Conservation (phyloP, 2,329 filamentous ascomycete species). For the Alternaria rosae region DNA sequence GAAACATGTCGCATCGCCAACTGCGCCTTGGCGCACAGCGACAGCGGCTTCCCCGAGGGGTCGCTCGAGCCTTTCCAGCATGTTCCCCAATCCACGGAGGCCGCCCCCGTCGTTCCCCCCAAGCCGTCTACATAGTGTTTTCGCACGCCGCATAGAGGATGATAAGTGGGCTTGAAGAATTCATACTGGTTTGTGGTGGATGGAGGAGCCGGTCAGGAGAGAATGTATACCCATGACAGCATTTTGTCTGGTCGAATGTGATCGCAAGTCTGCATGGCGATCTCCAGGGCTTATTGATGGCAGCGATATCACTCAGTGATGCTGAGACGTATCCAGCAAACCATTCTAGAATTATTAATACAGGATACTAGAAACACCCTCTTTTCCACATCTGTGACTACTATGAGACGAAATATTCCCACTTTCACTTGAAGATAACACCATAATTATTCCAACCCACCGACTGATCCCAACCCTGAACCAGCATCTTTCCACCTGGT, state of each 20-base stretch:
- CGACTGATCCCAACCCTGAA: not conserved
- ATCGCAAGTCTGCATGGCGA: not conserved
- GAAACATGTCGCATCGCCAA: too few species aligned
- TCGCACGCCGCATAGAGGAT: too few species aligned
- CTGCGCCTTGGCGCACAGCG: too few species aligned
- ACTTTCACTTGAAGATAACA: not conserved
- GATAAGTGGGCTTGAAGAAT: not conserved
- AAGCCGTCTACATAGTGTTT: not conserved
- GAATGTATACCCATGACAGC: not conserved
- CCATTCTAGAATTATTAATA: not conserved
- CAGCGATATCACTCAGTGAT: not conserved
- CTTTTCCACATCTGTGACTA: too few species aligned
- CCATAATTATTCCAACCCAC: not conserved
- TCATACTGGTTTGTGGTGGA: not conserved
- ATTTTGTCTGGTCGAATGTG: fast-evolving
- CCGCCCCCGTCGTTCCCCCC: too few species aligned
- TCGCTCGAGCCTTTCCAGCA: too few species aligned
- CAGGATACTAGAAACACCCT: not conserved
- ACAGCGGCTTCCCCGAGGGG: too few species aligned
- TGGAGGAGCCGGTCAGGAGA: not conserved
- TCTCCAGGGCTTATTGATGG: not conserved
- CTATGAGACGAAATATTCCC: not conserved
- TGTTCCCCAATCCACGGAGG: too few species aligned
- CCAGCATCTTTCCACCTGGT: not conserved
- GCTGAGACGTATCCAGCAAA: not conserved